These are phyloP conservation scores for Aquanectria penicillioides DNA, from an alignment of 2,329 filamentous ascomycete genomes.

Conservation along the genomic window DNA sequence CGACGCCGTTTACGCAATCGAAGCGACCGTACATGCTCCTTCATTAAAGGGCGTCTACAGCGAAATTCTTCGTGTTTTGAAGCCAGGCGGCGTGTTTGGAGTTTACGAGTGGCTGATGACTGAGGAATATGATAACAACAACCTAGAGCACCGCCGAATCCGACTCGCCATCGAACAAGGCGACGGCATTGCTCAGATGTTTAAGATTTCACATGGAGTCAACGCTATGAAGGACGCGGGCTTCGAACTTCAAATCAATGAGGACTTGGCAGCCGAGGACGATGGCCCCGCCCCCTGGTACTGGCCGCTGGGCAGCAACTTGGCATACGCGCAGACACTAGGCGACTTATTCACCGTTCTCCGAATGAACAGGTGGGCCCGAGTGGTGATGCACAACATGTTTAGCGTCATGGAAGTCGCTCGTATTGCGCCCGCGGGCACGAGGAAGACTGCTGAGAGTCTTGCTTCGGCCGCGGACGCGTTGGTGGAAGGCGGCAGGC, in stretches of 20 bases:
- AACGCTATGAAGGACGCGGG: conserved; percentile 84
- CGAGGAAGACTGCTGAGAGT: conserved; percentile 88
- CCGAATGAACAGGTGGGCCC: conserved; percentile 85
- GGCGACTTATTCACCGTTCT: conserved; percentile 81
- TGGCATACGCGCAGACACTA: conserved; percentile 79
- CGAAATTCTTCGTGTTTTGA: conserved; percentile 90
- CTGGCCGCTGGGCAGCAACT: conserved; percentile 81
- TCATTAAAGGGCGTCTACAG: conserved; percentile 87
- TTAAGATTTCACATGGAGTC: conserved; percentile 80
- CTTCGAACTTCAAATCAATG: conserved; percentile 72
- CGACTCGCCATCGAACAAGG: conserved; percentile 92
- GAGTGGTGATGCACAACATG: conserved; percentile 75
- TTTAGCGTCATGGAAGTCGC: conserved; percentile 77
- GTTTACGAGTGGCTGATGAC: conserved; percentile 99
- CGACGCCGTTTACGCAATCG: conserved; percentile 93
- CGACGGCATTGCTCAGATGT: conserved; percentile 95
- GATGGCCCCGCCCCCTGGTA: conserved; percentile 79
- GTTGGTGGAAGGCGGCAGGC: conserved; percentile 81
- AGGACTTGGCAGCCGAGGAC: conserved; percentile 65
- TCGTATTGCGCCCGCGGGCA: conserved; percentile 78
- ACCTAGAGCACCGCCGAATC: conserved; percentile 84
- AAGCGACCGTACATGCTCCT: conserved; percentile 92
- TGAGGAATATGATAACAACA: conserved; percentile 87
- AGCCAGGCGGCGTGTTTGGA: conserved; percentile 93
- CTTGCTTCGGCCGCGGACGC: conserved; percentile 80